Evolutionary conservation across 2,329 filamentous ascomycete species (phyloP), one percentile per base, ranked within the genome.

Genomic region (Plectosphaerella sp.): DNA sequence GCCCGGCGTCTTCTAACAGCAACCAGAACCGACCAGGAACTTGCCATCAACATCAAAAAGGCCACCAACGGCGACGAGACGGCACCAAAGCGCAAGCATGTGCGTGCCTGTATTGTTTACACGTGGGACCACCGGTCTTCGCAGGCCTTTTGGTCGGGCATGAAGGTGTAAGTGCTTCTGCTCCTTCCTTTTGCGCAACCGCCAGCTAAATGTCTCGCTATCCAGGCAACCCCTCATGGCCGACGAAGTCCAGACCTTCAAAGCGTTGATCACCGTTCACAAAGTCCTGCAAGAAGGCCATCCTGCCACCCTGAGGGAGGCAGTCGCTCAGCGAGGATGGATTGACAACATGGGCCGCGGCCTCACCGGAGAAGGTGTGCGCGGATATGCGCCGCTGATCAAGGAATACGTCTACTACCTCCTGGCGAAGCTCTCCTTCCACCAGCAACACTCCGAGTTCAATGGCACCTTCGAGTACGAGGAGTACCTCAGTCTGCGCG

Each of bases 41-140:
- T 88, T 59, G 78, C 82, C 54, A 81, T 88, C 69, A 86, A 86
- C 69, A 88, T 88, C 61, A 79, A 80, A 65, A 88, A 88, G 66
- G 85, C 85, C 16, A 88, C 84, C 49, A 87, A 77, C 63, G 76
- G 76, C 62, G 84, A 88, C 60, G 84, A 88, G 67, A 81, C 84
- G 2, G 84, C 83, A 7, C 83, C 83, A 37, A 87, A 87, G 69
- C 80, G 83, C 64, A 99, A 99, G 75, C 94, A 99, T 88, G 94
- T 99, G 53, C 89, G 94, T 66, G 91, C 89, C 70, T 96, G 91
- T 67, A 99, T 99, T 64, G 93, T 99, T 45, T 97, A 97, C 72
- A 97, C 93, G 54, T 99, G 94, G 94, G 94, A 99, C 73, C 91
- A 99, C 77, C 95, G 96, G 75, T 96, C 88, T 59, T 96, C 92